Evolutionary conservation across 2,329 filamentous ascomycete genomes (phyloP).

Genomic region (Aspergillus quadrilineatus): DNA sequence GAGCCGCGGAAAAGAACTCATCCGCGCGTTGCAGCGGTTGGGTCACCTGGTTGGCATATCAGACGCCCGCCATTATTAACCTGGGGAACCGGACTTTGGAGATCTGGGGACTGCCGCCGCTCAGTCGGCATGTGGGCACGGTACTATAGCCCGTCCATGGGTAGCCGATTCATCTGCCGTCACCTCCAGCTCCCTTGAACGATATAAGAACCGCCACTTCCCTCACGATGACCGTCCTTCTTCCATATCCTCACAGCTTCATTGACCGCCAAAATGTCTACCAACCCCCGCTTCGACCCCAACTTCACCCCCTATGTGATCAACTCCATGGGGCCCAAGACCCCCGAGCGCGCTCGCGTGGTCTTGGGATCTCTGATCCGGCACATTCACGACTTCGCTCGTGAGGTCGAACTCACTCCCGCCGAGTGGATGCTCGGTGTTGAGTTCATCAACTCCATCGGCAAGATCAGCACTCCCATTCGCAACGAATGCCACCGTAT

Average conservation of each 20-base stretch:
- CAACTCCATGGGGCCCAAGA: slow-evolving; percentile 70
- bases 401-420: slow-evolving; percentile 72
- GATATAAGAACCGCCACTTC: slow-evolving; percentile 11
- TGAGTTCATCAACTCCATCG: slow-evolving; percentile 71
- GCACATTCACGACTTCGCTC: slow-evolving; percentile 75
- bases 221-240: background rate
- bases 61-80: background rate
- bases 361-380: slow-evolving; percentile 64
- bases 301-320: slow-evolving; percentile 73
- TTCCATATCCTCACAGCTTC: background rate
- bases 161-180: slow-evolving; percentile 27
- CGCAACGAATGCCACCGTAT: slow-evolving; percentile 74
- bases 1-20: background rate
- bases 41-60: background rate
- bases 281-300: slow-evolving; percentile 55
- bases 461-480: slow-evolving; percentile 65
- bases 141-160: slow-evolving; percentile 6
- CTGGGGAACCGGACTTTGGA: background rate
- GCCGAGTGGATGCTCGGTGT: slow-evolving; percentile 77
- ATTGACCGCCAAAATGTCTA: slow-evolving; percentile 18
- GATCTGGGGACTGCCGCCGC: background rate
- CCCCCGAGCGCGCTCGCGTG: slow-evolving; percentile 61
- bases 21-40: background rate
- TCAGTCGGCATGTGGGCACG: slow-evolving; percentile 30
- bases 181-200: background rate